These are phyloP conservation scores for Euryodendron excelsum DNA, from an alignment of 148 eudicot species.

Conservation along the genomic window DNA sequence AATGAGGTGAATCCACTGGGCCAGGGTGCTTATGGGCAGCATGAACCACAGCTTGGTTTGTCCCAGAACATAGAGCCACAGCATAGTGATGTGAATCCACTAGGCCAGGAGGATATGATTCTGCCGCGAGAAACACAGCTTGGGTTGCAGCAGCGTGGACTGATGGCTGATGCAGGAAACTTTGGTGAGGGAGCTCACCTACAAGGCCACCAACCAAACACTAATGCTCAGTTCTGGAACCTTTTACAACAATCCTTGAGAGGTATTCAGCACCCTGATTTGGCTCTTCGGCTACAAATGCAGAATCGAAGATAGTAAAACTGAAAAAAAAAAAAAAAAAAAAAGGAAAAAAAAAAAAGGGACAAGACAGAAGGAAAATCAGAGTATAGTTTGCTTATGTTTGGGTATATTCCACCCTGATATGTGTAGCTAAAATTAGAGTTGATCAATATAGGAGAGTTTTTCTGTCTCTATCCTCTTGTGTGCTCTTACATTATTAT, in stretches of 20 bases:
- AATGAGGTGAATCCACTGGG: neutral
- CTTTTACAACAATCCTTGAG: neutral
- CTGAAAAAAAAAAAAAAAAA: neutral
- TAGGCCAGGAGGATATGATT: neutral
- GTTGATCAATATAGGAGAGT: neutral
- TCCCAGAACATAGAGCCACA: neutral
- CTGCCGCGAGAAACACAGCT: neutral
- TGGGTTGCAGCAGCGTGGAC: neutral
- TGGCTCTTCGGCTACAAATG: conserved; percentile 10
- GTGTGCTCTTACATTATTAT: neutral
- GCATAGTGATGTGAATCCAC: neutral
- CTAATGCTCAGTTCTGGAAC: neutral
- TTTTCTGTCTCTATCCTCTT: neutral
- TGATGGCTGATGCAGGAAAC: neutral
- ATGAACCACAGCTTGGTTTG: neutral
- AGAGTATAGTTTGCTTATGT: neutral
- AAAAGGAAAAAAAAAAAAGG: too few relatives aligned
- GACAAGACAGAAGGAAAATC: neutral
- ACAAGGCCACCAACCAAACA: neutral
- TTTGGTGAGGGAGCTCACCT: neutral
- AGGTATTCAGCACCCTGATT: neutral
- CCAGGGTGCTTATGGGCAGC: neutral
- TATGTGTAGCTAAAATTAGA: neutral
- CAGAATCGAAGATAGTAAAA: neutral
- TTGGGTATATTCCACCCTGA: neutral